These are phyloP conservation scores for Ogataea pilisensis DNA, from an alignment of 805 yeast species.

Conservation along the genomic window DNA sequence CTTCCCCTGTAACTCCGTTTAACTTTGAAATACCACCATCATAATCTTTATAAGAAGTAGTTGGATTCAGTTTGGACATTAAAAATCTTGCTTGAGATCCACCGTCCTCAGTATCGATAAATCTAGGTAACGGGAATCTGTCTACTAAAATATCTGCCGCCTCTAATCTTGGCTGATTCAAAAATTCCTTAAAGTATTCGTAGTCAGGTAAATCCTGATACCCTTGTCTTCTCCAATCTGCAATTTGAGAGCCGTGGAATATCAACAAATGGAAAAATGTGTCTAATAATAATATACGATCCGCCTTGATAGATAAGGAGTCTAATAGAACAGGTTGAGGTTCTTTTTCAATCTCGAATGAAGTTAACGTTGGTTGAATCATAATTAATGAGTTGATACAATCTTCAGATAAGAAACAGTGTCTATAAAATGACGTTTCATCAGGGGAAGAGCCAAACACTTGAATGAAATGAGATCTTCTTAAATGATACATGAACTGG, in stretches of 20 bases:
- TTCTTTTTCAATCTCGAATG: constrained; percentile 53
- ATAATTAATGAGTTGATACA: constrained; percentile 55
- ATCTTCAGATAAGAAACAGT: constrained; percentile 59
- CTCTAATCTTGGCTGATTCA: constrained; percentile 59
- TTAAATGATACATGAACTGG: constrained; percentile 62
- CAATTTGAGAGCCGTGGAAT: constrained; percentile 61
- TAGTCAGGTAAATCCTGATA: constrained; percentile 61
- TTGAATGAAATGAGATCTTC: constrained; percentile 62
- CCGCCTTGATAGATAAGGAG: constrained; percentile 56
- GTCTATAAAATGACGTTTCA: constrained; percentile 64
- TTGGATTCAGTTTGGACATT: constrained; percentile 66
- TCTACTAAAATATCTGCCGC: constrained; percentile 63
- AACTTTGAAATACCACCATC: constrained; percentile 19
- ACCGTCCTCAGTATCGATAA: constrained; percentile 70
- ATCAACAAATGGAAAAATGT: constrained; percentile 68
- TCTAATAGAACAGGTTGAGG: constrained; percentile 64
- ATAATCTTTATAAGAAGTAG: constrained; percentile 46
- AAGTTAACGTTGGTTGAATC: constrained; percentile 66
- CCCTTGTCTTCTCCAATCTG: constrained; percentile 62
- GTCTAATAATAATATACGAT: constrained; percentile 54
- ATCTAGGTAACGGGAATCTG: constrained; percentile 68
- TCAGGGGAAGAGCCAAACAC: constrained; percentile 71
- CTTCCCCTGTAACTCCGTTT: constrained; percentile 26
- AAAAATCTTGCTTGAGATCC: constrained; percentile 73
- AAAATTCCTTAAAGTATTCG: constrained; percentile 52